Conservation (phyloP, 495 filamentous ascomycete species). For the Jackrogersella multiformis region DNA sequence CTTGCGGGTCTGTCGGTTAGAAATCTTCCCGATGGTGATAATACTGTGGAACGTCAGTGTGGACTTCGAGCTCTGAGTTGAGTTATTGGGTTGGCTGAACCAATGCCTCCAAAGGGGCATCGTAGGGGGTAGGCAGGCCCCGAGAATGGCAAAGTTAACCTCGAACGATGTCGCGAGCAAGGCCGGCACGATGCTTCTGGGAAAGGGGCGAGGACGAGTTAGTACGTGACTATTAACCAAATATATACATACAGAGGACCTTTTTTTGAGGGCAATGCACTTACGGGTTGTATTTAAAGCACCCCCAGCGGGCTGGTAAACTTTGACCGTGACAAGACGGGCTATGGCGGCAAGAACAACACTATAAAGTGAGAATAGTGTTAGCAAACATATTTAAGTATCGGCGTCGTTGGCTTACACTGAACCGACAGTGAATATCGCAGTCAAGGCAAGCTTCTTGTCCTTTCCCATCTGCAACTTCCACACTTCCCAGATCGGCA, state of each 20-base stretch:
- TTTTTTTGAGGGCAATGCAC: not conserved
- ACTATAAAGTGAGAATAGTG: not conserved
- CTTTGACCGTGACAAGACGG: constrained; percentile 1
- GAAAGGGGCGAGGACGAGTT: not conserved
- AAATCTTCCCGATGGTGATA: not conserved
- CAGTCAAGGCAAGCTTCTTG: constrained; percentile 1
- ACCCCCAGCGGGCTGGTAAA: constrained; percentile 4
- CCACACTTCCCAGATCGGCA: constrained; percentile 5
- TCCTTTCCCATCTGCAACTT: constrained; percentile 2
- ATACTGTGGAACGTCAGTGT: not conserved
- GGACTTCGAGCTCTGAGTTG: not conserved
- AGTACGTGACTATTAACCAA: not conserved
- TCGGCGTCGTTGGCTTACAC: not conserved
- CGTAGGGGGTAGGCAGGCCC: not conserved
- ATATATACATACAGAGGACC: too few species aligned
- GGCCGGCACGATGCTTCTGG: constrained; percentile 2
- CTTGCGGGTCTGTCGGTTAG: not conserved
- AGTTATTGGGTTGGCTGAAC: not conserved
- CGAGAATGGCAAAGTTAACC: constrained; percentile 3
- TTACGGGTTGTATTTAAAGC: constrained; percentile 3
- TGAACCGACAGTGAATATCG: constrained; percentile 4
- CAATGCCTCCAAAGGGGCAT: constrained; percentile 1
- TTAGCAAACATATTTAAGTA: not conserved
- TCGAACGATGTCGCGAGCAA: constrained; percentile 1
- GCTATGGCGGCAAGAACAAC: constrained; percentile 1